A percentile compares a stretch with the other conserved stretches of the same genome.
Conservation (phyloP, 2,329 filamentous ascomycete species). For the Neonectria magnoliae region DNA sequence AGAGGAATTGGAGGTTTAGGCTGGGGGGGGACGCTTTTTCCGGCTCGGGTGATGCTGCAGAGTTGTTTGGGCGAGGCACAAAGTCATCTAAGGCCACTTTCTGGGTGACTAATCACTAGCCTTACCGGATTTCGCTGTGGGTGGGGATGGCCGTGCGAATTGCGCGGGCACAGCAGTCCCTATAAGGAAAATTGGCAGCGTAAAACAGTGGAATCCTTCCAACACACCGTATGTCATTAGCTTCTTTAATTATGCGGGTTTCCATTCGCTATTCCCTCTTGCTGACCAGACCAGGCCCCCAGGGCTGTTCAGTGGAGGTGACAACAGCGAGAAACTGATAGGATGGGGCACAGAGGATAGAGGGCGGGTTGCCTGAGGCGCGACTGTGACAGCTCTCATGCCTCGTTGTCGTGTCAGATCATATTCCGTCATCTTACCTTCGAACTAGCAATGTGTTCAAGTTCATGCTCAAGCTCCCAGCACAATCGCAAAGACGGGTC, state of each 20-base stretch:
- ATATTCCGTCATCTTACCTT: not conserved
- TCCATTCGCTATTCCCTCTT: constrained; percentile 37
- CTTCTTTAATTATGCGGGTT: constrained; percentile 34
- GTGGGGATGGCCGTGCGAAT: constrained; percentile 44
- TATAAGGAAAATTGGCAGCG: not conserved
- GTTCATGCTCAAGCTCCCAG: not conserved
- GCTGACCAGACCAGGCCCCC: constrained; percentile 16
- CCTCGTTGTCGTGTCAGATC: constrained; percentile 8
- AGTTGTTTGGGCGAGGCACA: constrained; percentile 41
- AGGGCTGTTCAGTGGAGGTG: not conserved
- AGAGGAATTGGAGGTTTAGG: constrained; percentile 37
- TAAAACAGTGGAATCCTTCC: constrained; percentile 26
- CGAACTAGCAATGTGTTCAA: not conserved
- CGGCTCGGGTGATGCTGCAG: constrained; percentile 45
- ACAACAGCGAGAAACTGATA: constrained; percentile 17
- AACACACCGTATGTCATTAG: constrained; percentile 33
- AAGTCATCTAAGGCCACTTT: constrained; percentile 41
- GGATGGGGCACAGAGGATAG: not conserved
- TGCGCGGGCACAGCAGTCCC: constrained; percentile 15
- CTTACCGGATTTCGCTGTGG: constrained; percentile 39
- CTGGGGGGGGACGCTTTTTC: constrained; percentile 36
- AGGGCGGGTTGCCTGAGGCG: constrained; percentile 16
- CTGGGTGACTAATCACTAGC: constrained; percentile 47
- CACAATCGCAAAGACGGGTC: not conserved
- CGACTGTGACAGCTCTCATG: not conserved